phyloP scores from a whole-genome alignment of 1,284 basidiomycete species.

The Calocybe gambosa region DNA sequence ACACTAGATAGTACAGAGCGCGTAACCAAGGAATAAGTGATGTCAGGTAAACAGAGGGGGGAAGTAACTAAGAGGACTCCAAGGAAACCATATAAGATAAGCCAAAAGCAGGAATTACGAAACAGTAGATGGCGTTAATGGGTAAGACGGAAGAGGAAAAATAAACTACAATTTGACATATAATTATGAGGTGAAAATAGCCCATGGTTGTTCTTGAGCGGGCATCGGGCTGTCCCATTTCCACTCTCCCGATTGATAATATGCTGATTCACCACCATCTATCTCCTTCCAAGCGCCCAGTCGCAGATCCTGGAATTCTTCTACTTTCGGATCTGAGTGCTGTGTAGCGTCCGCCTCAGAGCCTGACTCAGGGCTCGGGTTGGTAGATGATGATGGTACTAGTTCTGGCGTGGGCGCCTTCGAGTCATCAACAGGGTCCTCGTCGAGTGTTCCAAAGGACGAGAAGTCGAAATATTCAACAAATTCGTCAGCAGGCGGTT shows the following conservation, averaged over 20 bases:
- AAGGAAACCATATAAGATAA: constrained; percentile 32
- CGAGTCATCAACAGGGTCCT: constrained; percentile 56
- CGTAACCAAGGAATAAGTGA: constrained; percentile 25
- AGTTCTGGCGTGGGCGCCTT: constrained; percentile 69
- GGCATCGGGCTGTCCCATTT: constrained; percentile 69
- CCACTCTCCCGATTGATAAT: constrained; percentile 59
- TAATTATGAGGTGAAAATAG: constrained; percentile 53
- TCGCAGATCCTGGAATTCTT: constrained; percentile 50
- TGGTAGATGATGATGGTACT: constrained; percentile 61
- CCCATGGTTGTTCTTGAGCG: constrained; percentile 64
- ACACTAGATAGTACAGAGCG: constrained; percentile 36
- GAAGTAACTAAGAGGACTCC: constrained; percentile 25
- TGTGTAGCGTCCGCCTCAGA: constrained; percentile 47
- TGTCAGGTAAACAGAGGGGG: constrained; percentile 17
- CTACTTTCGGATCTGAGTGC: constrained; percentile 37
- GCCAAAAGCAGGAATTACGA: constrained; percentile 29
- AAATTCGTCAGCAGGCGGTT: constrained; percentile 40
- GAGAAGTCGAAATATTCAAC: constrained; percentile 66
- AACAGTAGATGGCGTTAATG: constrained; percentile 23
- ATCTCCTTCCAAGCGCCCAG: constrained; percentile 63
- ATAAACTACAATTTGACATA: constrained; percentile 24
- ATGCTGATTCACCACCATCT: constrained; percentile 68
- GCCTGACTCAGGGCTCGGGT: constrained; percentile 71
- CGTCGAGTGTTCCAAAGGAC: constrained; percentile 39
- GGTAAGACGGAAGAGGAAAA: constrained; percentile 19